These are phyloP conservation scores for Solanum infundibuliforme DNA, from an alignment of 257 asterid species.

Conservation along the genomic window DNA sequence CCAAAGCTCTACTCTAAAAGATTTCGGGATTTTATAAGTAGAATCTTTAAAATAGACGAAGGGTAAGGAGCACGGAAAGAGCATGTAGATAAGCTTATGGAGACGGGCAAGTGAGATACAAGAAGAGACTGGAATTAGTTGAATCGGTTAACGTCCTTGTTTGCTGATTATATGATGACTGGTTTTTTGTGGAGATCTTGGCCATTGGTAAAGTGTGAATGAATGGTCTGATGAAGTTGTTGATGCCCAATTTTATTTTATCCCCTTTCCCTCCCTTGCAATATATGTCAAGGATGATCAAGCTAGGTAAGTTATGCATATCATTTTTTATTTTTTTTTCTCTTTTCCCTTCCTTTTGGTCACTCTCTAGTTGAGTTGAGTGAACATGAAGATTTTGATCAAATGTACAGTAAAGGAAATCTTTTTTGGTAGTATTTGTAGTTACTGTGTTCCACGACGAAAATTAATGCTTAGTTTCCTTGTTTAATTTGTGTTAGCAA, in stretches of 20 bases:
- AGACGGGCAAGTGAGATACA: not conserved
- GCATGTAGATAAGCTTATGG: not conserved
- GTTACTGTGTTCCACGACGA: not conserved
- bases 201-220: not conserved
- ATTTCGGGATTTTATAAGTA: constrained; percentile 58
- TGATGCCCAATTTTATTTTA: not conserved
- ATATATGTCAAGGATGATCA: not conserved
- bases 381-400: constrained; percentile 3
- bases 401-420: constrained; percentile 2
- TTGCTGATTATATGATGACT: not conserved
- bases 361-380: not conserved
- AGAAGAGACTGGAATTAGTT: not conserved
- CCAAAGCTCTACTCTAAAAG: constrained; percentile 67
- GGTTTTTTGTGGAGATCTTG: not conserved
- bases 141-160: not conserved
- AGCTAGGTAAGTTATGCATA: not conserved
- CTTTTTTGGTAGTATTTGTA: not conserved
- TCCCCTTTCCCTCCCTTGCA: not conserved
- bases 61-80: not conserved
- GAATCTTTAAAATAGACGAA: constrained; percentile 47
- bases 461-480: not conserved
- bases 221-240: not conserved
- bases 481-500: not conserved
- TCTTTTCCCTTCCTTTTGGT: not conserved
- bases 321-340: not conserved